These are phyloP conservation scores for Cardiosporidium cionae DNA, from an alignment of 169 alveolate genomes.

Conservation along the genomic window DNA sequence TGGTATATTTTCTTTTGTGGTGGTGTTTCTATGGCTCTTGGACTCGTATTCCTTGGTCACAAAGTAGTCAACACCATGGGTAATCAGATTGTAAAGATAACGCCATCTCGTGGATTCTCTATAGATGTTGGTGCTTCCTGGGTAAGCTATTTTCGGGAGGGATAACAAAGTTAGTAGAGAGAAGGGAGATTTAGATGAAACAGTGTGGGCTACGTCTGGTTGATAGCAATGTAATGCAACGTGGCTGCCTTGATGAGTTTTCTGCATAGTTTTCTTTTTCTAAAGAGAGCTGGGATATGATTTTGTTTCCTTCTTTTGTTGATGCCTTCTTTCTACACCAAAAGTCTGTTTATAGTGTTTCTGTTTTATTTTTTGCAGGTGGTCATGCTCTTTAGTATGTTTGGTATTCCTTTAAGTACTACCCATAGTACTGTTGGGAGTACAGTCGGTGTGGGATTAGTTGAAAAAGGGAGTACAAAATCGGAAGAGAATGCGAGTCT, in stretches of 20 bases:
- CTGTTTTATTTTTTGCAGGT: constrained; percentile 17
- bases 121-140: neutral
- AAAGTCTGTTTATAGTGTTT: too few relatives aligned
- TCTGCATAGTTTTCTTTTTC: too few relatives aligned
- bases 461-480: constrained; percentile 32
- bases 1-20: constrained; percentile 67
- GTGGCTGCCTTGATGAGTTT: too few relatives aligned
- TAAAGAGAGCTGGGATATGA: too few relatives aligned
- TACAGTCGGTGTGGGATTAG: constrained; percentile 68
- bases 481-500: too few relatives aligned
- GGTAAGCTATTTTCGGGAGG: too few relatives aligned
- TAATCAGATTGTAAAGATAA: constrained; percentile 11
- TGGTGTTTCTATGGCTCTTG: constrained; percentile 64
- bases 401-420: constrained; percentile 74
- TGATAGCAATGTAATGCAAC: too few relatives aligned
- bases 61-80: constrained; percentile 23
- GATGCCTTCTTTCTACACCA: too few relatives aligned
- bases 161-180: too few relatives aligned
- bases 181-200: too few relatives aligned
- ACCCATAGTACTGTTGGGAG: constrained; percentile 73
- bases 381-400: constrained; percentile 53
- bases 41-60: constrained; percentile 66
- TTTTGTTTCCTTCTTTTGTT: too few relatives aligned
- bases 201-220: too few relatives aligned
- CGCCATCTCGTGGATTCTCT: neutral